Base-by-base conservation (phyloP, 2,329 filamentous ascomycete genomes). In the Sarocladiaceae sp. region DNA sequence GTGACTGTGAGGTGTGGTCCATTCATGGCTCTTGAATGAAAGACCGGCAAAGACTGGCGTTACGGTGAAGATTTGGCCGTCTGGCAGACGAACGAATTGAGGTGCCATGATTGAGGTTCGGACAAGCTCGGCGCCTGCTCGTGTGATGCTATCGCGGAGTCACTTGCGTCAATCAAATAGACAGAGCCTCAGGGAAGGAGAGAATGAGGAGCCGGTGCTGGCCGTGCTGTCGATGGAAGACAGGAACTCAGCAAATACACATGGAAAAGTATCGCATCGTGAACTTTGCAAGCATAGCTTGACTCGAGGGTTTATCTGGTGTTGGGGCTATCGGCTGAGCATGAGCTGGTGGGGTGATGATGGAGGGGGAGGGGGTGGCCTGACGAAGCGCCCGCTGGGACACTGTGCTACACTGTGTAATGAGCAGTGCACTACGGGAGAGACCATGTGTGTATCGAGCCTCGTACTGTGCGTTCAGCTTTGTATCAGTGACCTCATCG, bases 1-100 rank as follows among this genome's bases (percentile, higher is more conserved):
- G 43, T 81, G 82, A 53, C 78, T 82, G 53, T 78, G 76, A 56
- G 84, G 79, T 20, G 74, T 69, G 56, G 76, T 84, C 50, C 87
- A 68, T 49, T 93, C 84, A 58, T 88, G 84, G 46, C 82, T 79
- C 62, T 90, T 93, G 80, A 96, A 96, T 56, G 83, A 87, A 45
- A 93, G 74, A 24, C 91, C 91, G n/a, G 86, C 88, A 61, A 95
- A 96, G 20, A 95, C 88, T 1, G 89, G 86, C 12, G 80, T 81
- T 24, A 95, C 85, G 3, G 82, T 84, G 58, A 93, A 77, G 51
- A 75, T 83, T 66, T 93, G 88, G 57, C 90, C 91, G 66, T 96
- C 94, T 39, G 91, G 91, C 53, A 97, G 72, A 62, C 85, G 78
- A 48, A 90, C 72, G 37, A 76, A 61, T 47, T 68, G 60, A 31